Base-by-base conservation (phyloP, 1,284 basidiomycete genomes). In the Grifola frondosa region DNA sequence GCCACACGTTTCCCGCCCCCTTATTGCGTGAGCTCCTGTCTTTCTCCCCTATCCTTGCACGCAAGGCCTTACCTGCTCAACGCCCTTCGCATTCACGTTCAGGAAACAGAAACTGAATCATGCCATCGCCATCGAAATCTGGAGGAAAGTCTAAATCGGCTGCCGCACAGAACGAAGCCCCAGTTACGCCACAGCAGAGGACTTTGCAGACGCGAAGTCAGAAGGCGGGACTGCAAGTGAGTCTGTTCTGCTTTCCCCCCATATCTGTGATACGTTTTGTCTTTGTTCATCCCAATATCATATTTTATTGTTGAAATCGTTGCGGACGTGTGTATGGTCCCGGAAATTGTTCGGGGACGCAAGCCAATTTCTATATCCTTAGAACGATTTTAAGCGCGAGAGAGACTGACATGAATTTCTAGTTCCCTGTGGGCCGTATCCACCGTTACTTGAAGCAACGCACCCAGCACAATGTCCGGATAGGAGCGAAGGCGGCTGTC, bases 401-500 rank as follows among this genome's bases (percentile, higher is more conserved):
- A 17, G 24, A 36, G 19, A 13, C 17, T 40, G 30, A 26, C 0
- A 48, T 17, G 23, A 16, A 20, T 6, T 30, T 25, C n/a, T 36
- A 92, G 90, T 93, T 94, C 65, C 91, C 91, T 34, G 91, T 94
- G 30, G 91, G 91, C 33, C 91, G 91, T 88, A 91, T 95, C 46
- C 92, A 94, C 66, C 87, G 95, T 69, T 96, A 96, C 72, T 70
- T 98, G 57, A 96, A 97, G 69, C 84, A 85, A 63, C 81, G 90
- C 58, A 96, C 94, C 26, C 91, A 94, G 64, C 89, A 95, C 69
- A 93, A 94, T 63, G 83, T 97, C 42, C 88, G 92, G 28, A 91
- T 95, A 55, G 92, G 91, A 32, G 91, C 91, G 21, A 94, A 94
- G 64, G 91, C 91, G 12, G 91, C 92, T 5, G 91, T 95, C 7